Evolutionary conservation across 148 eudicot genomes (phyloP).

Genomic region (Pouteria glomerata): DNA sequence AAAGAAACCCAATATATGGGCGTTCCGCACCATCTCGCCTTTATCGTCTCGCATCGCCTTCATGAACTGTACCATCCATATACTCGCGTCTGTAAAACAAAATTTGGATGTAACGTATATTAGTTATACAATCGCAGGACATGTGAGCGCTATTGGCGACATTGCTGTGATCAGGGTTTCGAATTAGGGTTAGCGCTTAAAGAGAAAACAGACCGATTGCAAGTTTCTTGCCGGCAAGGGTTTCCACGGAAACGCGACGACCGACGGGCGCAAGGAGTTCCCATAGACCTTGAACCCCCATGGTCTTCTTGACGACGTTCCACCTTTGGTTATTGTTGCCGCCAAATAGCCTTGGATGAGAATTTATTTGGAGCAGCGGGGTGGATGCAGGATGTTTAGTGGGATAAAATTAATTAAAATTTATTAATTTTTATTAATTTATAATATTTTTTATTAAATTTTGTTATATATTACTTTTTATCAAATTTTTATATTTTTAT

Average conservation of each 20-base stretch:
- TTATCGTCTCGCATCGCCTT: slow-evolving; percentile 97
- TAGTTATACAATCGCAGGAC: not conserved
- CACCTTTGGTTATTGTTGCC: slow-evolving; percentile 10
- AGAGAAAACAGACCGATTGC: slow-evolving; percentile 58
- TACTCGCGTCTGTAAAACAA: slow-evolving; percentile 71
- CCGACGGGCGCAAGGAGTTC: slow-evolving; percentile 95
- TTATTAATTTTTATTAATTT: no score
- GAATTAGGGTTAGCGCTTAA: slow-evolving; percentile 21
- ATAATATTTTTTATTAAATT: no score
- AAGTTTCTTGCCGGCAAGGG: slow-evolving; percentile 83
- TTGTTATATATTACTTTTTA: no score
- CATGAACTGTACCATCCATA: slow-evolving; percentile 97
- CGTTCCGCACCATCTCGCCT: slow-evolving; percentile 96
- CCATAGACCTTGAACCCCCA: slow-evolving; percentile 98
- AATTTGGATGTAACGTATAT: not conserved
- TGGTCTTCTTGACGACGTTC: slow-evolving; percentile 2
- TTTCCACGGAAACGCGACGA: slow-evolving; percentile 98
- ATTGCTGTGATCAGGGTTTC: not conserved
- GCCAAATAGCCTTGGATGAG: slow-evolving; percentile 4
- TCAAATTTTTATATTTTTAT: no score
- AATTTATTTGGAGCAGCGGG: no score
- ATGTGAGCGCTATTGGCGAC: not conserved
- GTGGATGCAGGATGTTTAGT: no score
- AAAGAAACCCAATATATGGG: slow-evolving; percentile 85
- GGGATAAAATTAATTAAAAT: no score